Evolutionary conservation across 345 rosid species (phyloP).

Genomic region (Ceriops decandra): DNA sequence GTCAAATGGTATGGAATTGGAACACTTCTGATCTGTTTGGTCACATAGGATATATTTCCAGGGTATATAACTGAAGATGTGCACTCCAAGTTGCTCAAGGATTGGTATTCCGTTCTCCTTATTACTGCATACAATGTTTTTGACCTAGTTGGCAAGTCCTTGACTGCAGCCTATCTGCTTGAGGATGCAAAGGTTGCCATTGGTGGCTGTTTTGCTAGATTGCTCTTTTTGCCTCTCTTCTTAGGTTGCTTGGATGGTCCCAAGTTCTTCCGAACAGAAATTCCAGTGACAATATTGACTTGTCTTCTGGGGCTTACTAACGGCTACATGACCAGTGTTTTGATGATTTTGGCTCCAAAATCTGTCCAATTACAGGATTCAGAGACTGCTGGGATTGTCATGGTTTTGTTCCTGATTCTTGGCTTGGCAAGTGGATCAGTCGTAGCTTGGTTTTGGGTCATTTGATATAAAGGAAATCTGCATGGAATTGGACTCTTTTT

Average conservation of each 20-base stretch:
- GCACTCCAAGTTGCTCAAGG: conserved; percentile 67
- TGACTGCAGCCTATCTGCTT: conserved; percentile 64
- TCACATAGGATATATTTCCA: conserved; percentile 83
- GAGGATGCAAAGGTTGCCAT: conserved; percentile 63
- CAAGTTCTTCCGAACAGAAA: conserved; percentile 67
- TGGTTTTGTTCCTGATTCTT: conserved; percentile 63
- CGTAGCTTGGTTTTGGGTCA: conserved; percentile 80
- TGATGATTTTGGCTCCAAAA: conserved; percentile 84
- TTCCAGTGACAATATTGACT: conserved; percentile 75
- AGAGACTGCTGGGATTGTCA: conserved; percentile 84
- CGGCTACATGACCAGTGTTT: conserved; percentile 79
- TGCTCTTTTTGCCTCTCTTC: conserved; percentile 81
- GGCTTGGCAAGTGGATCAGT: conserved; percentile 70
- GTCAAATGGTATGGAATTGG: conserved; percentile 83
- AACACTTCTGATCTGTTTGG: conserved; percentile 53
- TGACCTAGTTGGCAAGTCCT: conserved; percentile 80
- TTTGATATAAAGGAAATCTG: conserved; percentile 30
- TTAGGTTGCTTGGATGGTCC: conserved; percentile 87
- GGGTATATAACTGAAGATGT: conserved; percentile 92
- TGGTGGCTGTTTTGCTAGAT: conserved; percentile 62
- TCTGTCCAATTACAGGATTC: conserved; percentile 66
- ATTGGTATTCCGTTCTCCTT: conserved; percentile 80
- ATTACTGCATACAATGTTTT: conserved; percentile 77
- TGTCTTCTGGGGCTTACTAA: conserved; percentile 75
- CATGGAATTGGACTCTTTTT: background rate